phyloP scores from a whole-genome alignment of 805 yeast species.

The Wickerhamiella azymoides region DNA sequence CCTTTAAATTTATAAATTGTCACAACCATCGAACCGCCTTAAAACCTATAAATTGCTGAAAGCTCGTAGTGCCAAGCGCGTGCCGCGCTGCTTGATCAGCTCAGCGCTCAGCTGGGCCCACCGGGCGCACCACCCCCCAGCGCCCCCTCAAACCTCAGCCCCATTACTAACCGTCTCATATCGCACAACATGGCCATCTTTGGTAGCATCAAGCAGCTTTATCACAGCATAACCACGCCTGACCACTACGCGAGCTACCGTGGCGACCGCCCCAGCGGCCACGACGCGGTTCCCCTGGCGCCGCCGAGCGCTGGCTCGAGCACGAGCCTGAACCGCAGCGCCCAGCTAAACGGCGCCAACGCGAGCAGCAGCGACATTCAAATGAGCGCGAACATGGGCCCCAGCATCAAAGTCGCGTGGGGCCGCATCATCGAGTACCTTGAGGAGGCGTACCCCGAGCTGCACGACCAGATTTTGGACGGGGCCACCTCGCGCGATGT shows the following conservation, averaged over 20 bases:
- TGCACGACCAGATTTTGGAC: constrained; percentile 60
- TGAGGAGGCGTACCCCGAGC: constrained; percentile 61
- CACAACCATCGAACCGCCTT: too few species aligned
- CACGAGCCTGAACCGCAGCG: constrained; percentile 21
- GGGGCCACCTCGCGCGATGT: constrained; percentile 74
- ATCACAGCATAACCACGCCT: constrained; percentile 27
- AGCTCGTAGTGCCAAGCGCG: too few species aligned
- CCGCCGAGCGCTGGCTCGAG: constrained; percentile 14
- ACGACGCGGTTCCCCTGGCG: constrained; percentile 14
- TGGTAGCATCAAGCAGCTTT: constrained; percentile 19
- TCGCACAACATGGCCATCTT: constrained; percentile 4
- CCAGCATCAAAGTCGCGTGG: constrained; percentile 69
- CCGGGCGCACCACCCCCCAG: too few species aligned
- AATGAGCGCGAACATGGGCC: constrained; percentile 3
- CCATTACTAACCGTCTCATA: neutral
- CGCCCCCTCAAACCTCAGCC: neutral
- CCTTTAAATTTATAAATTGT: too few species aligned
- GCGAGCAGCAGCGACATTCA: constrained; percentile 23
- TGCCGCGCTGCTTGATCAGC: too few species aligned
- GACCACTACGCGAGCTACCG: constrained; percentile 29
- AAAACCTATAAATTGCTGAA: too few species aligned
- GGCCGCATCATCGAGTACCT: constrained; percentile 79
- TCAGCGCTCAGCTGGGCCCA: too few species aligned
- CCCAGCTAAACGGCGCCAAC: constrained; percentile 23
- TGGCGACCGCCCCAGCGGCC: constrained; percentile 13